Percentiles rank a stretch among this genome's conserved stretches.
phyloP scores from a whole-genome alignment of 169 alveolate species.

The Besnoitia besnoiti region DNA sequence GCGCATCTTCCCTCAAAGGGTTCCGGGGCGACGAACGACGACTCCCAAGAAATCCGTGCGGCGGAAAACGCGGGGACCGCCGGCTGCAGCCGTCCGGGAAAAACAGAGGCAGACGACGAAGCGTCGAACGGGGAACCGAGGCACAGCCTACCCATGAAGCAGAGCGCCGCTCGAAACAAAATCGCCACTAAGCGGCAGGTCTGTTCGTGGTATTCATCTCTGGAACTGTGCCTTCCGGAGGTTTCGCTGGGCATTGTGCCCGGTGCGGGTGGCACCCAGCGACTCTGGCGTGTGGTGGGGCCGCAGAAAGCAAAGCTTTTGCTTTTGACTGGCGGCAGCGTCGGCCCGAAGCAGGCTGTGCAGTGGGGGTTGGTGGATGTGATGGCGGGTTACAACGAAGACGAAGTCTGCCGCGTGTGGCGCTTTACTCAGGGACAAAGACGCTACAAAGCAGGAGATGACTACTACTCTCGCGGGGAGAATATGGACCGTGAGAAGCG shows the following conservation, averaged over 20 bases:
- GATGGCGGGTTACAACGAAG: constrained; percentile 31
- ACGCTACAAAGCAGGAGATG: not conserved
- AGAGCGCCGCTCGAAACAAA: not conserved
- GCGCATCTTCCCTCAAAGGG: too few species aligned
- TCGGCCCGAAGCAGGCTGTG: constrained; percentile 78
- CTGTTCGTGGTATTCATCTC: constrained; percentile 38
- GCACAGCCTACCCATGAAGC: too few species aligned
- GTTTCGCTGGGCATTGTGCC: constrained; percentile 86
- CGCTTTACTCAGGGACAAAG: not conserved
- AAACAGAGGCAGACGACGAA: too few species aligned
- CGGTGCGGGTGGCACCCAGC: constrained; percentile 88
- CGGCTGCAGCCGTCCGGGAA: too few species aligned
- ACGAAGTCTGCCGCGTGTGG: not conserved
- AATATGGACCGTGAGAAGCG: not conserved
- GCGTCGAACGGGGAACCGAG: not conserved
- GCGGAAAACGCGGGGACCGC: too few species aligned
- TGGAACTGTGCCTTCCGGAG: constrained; percentile 82
- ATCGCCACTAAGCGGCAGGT: too few species aligned
- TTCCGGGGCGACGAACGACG: too few species aligned
- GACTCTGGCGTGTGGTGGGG: constrained; percentile 82
- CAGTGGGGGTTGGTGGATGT: constrained; percentile 80
- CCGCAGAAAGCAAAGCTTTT: constrained; percentile 83
- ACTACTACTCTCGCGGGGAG: not conserved
- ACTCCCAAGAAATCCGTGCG: too few species aligned
- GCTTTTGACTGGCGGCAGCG: constrained; percentile 79